Conservation (phyloP, 345 rosid genomes). For the Punica granatum region DNA sequence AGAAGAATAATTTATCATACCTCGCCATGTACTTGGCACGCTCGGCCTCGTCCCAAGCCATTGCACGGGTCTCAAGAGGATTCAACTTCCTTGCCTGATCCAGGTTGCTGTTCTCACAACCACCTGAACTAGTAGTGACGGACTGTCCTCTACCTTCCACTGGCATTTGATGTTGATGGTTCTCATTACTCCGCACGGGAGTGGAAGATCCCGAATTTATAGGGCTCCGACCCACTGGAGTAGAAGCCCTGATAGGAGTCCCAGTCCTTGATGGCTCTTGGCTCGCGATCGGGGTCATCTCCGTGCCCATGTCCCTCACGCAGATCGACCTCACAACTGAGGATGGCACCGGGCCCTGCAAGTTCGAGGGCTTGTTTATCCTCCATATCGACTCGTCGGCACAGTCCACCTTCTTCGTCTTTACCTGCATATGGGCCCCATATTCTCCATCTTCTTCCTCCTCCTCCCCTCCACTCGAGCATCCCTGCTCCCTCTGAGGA, state of each 20-base stretch:
- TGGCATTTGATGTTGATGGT: neutral
- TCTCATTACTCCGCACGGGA: constrained; percentile 40
- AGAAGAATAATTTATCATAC: constrained; percentile 17
- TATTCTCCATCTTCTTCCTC: constrained; percentile 27
- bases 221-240: constrained; percentile 74
- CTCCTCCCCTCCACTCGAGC: constrained; percentile 40
- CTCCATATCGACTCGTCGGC: constrained; percentile 63
- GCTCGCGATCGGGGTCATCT: constrained; percentile 91
- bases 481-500: constrained; percentile 61
- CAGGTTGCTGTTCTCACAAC: constrained; percentile 11
- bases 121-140: constrained; percentile 15
- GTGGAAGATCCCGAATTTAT: constrained; percentile 69
- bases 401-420: constrained; percentile 75
- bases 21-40: constrained; percentile 89
- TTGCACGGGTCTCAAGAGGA: constrained; percentile 61
- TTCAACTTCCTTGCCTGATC: constrained; percentile 32
- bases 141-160: constrained; percentile 21
- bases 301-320: constrained; percentile 95
- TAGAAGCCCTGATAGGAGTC: constrained; percentile 70
- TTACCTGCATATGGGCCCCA: constrained; percentile 29
- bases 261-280: constrained; percentile 90
- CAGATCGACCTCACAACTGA: constrained; percentile 53
- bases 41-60: constrained; percentile 94
- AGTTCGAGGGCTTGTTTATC: constrained; percentile 33
- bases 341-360: neutral